These are phyloP conservation scores for Pelargonium nanum DNA, from an alignment of 345 rosid species.

Conservation along the genomic window DNA sequence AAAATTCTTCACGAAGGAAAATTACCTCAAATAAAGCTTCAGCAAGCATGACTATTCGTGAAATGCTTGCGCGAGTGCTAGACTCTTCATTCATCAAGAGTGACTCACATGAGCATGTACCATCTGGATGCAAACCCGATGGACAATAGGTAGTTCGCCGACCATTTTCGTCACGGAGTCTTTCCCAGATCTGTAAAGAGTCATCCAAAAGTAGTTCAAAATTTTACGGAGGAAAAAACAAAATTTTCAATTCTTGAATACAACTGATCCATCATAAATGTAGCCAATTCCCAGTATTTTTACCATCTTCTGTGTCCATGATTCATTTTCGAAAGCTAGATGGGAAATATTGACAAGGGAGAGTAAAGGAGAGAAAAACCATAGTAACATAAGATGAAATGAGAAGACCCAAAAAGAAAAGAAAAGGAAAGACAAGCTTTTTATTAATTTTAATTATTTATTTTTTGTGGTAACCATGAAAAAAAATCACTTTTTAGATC, in stretches of 20 bases:
- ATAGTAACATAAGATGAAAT: neutral
- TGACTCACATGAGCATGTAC: constrained; percentile 56
- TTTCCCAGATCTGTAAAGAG: constrained; percentile 47
- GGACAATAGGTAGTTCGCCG: constrained; percentile 36
- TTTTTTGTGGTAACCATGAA: neutral
- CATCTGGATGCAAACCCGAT: constrained; percentile 52
- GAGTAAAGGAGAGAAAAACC: neutral
- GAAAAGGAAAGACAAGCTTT: no score
- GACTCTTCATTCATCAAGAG: constrained; percentile 32
- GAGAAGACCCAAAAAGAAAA: neutral
- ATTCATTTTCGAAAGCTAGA: neutral
- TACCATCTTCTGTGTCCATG: neutral
- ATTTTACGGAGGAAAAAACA: neutral
- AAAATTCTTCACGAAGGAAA: constrained; percentile 4
- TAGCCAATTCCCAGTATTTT: neutral
- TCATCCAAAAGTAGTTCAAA: constrained; percentile 6
- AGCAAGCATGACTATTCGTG: constrained; percentile 70
- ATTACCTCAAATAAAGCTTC: constrained; percentile 76
- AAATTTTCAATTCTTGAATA: neutral
- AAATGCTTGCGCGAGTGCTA: constrained; percentile 46
- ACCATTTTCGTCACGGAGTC: constrained; percentile 39
- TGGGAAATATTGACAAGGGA: neutral
- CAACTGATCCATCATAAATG: neutral
- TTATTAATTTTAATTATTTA: no score
- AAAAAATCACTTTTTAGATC: no score